phyloP scores from a whole-genome alignment of 345 rosid species.

The Laguncularia racemosa region DNA sequence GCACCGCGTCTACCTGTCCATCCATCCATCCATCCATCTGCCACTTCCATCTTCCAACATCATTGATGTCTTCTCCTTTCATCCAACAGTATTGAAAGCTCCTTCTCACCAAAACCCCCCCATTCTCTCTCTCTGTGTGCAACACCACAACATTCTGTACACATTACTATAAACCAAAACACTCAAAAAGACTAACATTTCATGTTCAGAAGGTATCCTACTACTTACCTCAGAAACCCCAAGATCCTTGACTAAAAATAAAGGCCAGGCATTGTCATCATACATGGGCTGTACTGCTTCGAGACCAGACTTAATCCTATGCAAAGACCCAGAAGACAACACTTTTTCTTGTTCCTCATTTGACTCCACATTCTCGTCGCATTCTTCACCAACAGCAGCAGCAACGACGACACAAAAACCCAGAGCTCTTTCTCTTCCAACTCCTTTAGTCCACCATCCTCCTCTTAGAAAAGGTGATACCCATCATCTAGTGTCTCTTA shows the following conservation, averaged over 20 bases:
- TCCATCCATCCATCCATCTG: too few relatives aligned
- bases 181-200: too few relatives aligned
- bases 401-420: constrained; percentile 7
- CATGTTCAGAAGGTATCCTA: neutral
- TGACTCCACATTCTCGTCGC: constrained; percentile 3
- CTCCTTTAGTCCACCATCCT: constrained; percentile 19
- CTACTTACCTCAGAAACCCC: too few relatives aligned
- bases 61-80: constrained; percentile 7
- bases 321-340: constrained; percentile 11
- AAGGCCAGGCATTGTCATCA: neutral
- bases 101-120: neutral
- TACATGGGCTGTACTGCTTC: constrained; percentile 25
- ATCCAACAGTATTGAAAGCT: constrained; percentile 2
- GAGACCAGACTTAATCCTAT: constrained; percentile 14
- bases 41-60: neutral
- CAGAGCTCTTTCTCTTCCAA: constrained; percentile 12
- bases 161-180: neutral
- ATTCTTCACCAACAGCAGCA: neutral
- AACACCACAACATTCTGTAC: neutral
- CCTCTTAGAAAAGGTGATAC: constrained; percentile 19
- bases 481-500: constrained; percentile 25
- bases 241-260: neutral
- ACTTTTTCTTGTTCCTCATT: constrained; percentile 8
- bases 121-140: neutral
- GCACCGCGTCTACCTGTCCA: too few relatives aligned